These are phyloP conservation scores for Porcisia deanei DNA, from an alignment of 208 protist species.

Conservation along the genomic window DNA sequence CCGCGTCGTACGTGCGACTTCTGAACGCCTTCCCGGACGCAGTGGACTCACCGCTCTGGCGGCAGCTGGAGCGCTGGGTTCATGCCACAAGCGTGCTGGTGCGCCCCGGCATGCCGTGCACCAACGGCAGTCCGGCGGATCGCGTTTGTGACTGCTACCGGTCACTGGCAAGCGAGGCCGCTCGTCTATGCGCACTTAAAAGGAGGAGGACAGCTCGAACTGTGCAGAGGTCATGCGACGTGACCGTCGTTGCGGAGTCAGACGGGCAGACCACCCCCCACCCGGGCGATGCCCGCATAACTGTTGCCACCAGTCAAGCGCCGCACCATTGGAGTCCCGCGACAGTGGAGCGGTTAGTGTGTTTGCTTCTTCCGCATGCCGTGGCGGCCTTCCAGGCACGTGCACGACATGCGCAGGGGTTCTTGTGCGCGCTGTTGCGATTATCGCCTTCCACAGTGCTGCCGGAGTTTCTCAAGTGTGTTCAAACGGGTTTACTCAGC, in stretches of 20 bases:
- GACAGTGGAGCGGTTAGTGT: slow-evolving; percentile 51
- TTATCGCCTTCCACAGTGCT: slow-evolving; percentile 44
- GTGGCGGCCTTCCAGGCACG: slow-evolving; percentile 44
- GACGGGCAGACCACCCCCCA: neutral
- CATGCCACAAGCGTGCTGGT: slow-evolving; percentile 72
- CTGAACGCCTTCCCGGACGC: slow-evolving; percentile 30
- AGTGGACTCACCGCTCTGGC: slow-evolving; percentile 62
- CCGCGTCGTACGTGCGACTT: slow-evolving; percentile 16
- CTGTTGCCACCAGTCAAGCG: neutral
- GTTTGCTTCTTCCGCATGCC: slow-evolving; percentile 44
- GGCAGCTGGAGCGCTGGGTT: slow-evolving; percentile 77
- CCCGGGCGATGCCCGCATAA: neutral
- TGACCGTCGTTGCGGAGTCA: neutral
- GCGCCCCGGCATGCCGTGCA: slow-evolving; percentile 42
- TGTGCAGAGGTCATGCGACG: neutral
- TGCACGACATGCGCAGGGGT: slow-evolving; percentile 11
- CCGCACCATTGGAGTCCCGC: slow-evolving; percentile 41
- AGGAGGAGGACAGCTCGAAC: neutral
- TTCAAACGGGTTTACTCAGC: slow-evolving; percentile 32
- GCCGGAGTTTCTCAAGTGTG: slow-evolving; percentile 34
- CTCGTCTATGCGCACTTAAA: neutral
- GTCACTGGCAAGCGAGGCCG: slow-evolving; percentile 32
- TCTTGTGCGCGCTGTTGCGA: slow-evolving; percentile 37
- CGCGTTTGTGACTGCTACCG: slow-evolving; percentile 48
- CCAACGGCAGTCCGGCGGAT: slow-evolving; percentile 12